A percentile compares a stretch with the other conserved stretches of the same genome.
These are phyloP conservation scores for Lichtheimia corymbifera DNA, from an alignment of 371 early-diverging fungal species.

Conservation along the genomic window DNA sequence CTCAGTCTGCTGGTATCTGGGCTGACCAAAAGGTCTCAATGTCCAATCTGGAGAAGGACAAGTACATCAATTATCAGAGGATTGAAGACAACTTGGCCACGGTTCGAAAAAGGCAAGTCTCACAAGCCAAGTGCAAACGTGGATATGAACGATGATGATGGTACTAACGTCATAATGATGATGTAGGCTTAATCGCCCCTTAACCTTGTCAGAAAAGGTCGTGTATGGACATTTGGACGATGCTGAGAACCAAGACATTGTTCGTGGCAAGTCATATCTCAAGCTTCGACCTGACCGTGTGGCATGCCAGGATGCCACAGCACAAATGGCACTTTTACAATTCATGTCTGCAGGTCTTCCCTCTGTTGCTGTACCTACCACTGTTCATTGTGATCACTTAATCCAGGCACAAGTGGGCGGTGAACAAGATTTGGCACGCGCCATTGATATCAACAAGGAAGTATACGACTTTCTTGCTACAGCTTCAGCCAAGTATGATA, in stretches of 20 bases:
- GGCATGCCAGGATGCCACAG: slow-evolving; percentile 97
- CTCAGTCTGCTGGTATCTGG: slow-evolving; percentile 49
- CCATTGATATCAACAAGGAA: slow-evolving; percentile 89
- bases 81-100: slow-evolving; percentile 91
- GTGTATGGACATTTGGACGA: slow-evolving; percentile 95
- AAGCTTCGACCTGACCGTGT: slow-evolving; percentile 94
- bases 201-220: slow-evolving; percentile 94
- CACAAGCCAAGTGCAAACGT: too few species aligned
- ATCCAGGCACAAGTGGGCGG: slow-evolving; percentile 93
- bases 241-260: slow-evolving; percentile 77
- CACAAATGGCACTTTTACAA: slow-evolving; percentile 96
- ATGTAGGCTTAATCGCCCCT: slow-evolving; percentile 68
- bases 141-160: too few species aligned
- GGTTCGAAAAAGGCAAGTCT: slow-evolving; percentile 66
- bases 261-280: slow-evolving; percentile 87
- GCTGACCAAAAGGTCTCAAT: slow-evolving; percentile 78
- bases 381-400: slow-evolving; percentile 97
- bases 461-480: slow-evolving; percentile 93
- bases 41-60: slow-evolving; percentile 85
- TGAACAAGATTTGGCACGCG: slow-evolving; percentile 81
- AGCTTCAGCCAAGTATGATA: slow-evolving; percentile 88
- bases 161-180: too few species aligned
- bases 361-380: slow-evolving; percentile 89
- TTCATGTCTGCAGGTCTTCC: slow-evolving; percentile 93
- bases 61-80: slow-evolving; percentile 92